Evolutionary conservation across 1,139 yeast species (phyloP), one percentile per base, ranked within the genome.

Genomic region (Diutina rugosa): DNA sequence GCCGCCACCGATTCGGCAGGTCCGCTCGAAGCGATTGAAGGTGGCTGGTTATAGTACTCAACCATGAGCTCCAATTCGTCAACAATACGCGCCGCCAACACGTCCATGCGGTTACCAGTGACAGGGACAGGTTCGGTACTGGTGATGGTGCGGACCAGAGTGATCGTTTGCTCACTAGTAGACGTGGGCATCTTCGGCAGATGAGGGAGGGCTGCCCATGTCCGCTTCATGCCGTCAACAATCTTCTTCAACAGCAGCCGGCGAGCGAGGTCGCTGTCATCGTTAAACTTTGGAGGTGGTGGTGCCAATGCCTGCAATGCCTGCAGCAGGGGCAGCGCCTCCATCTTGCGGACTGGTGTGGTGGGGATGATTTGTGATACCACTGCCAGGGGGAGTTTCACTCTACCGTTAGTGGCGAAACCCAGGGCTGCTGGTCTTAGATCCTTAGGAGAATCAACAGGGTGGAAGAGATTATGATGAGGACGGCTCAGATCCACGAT

Each of bases 21-120:
- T 14, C 16, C 14, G 7, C 14, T 9, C 14, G 41, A 35, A 35
- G 14, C 41, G 41, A 21, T n/a, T 6, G 41, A n/a, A n/a, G 21
- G 46, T n/a, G 46, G 46, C 7, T 30, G 26, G 30, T 72, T 64
- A 59, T 72, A 76, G 60, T 66, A 72, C 28, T 77, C 59, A 38
- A 76, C 72, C 56, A 76, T 68, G 58, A 64, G 75, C 60, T 80
- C 80, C 60, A 88, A 79, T 66, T 90, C 96, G 62, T 86, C 89
- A 49, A 88, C 78, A 1, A 89, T 85, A 61, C 95, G 73, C 2
- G 95, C 93, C 66, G 95, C 85, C 58, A 90, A 71, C 14, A 87
- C 73, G 69, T 90, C 97, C 56, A 85, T 78, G 61, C 85, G 77
- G 3, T 74, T 74, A 6, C 76, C 76, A 18, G 73, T 67, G 41